Evolutionary conservation across 2,329 filamentous ascomycete genomes (phyloP), one percentile per base, ranked within the genome.

Genomic region (Hypoxylon sp.): DNA sequence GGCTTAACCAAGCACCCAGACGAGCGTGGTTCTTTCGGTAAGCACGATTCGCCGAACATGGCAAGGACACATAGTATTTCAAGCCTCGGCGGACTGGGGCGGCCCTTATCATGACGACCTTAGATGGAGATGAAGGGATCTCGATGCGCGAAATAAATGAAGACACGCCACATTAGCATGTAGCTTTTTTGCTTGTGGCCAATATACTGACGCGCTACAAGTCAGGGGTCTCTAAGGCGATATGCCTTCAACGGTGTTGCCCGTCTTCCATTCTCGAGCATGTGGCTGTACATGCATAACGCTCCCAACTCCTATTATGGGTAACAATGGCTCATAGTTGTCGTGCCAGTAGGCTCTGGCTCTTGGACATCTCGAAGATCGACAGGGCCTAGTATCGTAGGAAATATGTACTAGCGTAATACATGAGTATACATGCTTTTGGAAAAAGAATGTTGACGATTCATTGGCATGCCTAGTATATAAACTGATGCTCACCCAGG

Each of bases 181-280:
- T 14, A 1, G 36, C 14, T 30, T 44, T 9, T 11, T n/a, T 30
- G 32, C 26, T 24, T 18, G 50, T 24, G 16, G 18, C 38, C 30
- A 30, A 12, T 38, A 28, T 46, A 33, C 64, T 69, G 28, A 67
- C 52, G 56, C 38, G 46, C 40, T 28, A 61, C 38, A 71, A 77
- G 73, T 60, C 71, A 73, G 67, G 70, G 68, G 36, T 67, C 70
- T 2, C 61, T 78, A 45, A 74, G 70, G 46, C 73, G 74, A 12
- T 69, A 76, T 52, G 70, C 73, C 9, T 78, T 78, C 60, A 74
- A 76, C 24, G 73, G 73, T 2, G 66, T 73, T 0, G 64, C 71
- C 5, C 40, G 55, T n/a, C 62, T 78, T 36, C 75, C 74, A 3
- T 71, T 72, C 40, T 74, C 72, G 8, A 74, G 70, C 50, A 57